Evolutionary conservation across 1,139 yeast genomes (phyloP).

Genomic region (Pichia sp.): DNA sequence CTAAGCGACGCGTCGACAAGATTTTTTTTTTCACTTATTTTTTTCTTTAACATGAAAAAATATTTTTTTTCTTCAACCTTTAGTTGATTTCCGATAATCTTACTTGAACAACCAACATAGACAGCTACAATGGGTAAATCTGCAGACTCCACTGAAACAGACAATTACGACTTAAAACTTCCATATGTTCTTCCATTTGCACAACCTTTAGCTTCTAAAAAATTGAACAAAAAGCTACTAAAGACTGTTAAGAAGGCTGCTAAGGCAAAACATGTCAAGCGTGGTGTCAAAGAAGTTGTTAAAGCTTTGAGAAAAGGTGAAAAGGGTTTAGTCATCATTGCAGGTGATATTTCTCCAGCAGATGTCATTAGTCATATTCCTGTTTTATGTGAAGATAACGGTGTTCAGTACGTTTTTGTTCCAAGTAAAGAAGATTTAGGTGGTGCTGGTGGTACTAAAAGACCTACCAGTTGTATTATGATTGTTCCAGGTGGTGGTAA

Average conservation of each 20-base stretch:
- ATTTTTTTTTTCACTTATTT: too few species aligned
- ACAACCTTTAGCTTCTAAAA: conserved; percentile 91
- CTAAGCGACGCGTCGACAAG: too few species aligned
- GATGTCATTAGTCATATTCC: conserved; percentile 98
- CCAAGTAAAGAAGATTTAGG: conserved; percentile 98
- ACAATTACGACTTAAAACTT: conserved; percentile 86
- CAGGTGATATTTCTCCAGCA: conserved; percentile 96
- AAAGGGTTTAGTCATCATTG: conserved; percentile 91
- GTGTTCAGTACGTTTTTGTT: conserved; percentile 85
- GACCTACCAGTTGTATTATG: conserved; percentile 98
- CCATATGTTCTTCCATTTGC: conserved; percentile 92
- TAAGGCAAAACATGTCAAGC: conserved; percentile 94
- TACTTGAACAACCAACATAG: too few species aligned
- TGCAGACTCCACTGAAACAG: conserved; percentile 34
- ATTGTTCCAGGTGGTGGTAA: conserved; percentile 95
- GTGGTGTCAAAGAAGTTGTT: conserved; percentile 99
- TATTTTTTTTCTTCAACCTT: too few species aligned
- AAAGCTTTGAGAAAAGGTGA: conserved; percentile 97
- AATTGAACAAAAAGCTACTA: conserved; percentile 87
- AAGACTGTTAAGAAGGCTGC: conserved; percentile 97
- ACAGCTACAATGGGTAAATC: conserved; percentile 24
- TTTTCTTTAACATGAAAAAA: too few species aligned
- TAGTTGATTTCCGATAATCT: too few species aligned
- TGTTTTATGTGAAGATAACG: conserved; percentile 88
- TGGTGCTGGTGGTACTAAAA: conserved; percentile 96